Conservation (phyloP, 2,329 filamentous ascomycete genomes). For the Pseudogymnoascus sp. region DNA sequence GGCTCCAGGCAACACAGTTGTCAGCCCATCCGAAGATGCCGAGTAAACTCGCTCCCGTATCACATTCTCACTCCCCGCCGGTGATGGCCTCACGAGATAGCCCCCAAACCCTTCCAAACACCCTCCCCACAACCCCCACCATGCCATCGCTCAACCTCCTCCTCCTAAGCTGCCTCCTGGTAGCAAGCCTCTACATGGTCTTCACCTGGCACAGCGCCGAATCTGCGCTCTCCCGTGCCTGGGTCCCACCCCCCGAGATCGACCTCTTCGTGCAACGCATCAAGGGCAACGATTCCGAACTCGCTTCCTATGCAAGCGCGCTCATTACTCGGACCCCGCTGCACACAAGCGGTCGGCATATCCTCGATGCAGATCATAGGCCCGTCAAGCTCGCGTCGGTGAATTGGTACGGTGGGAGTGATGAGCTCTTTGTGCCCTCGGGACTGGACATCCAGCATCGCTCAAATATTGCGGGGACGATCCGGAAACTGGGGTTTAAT, state of each 20-base stretch:
- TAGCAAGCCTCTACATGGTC: not conserved
- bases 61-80: not conserved
- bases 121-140: not conserved
- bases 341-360: conserved; percentile 49
- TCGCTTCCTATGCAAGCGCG: not conserved
- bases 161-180: not conserved
- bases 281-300: not conserved
- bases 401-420: conserved; percentile 66
- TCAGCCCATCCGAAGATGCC: not conserved
- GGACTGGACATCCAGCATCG: conserved; percentile 58
- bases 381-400: conserved; percentile 56
- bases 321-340: conserved; percentile 38
- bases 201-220: not conserved
- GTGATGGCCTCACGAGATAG: not conserved
- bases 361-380: conserved; percentile 49
- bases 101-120: not conserved
- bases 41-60: not conserved
- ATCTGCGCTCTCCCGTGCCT: not conserved
- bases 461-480: conserved; percentile 49
- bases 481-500: conserved; percentile 58
- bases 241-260: not conserved
- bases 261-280: conserved; percentile 1
- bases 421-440: conserved; percentile 56
- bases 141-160: not conserved
- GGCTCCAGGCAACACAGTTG: not conserved